Evolutionary conservation across 2,329 filamentous ascomycete species (phyloP), one percentile per base, ranked within the genome.

Genomic region (Scedosporium apiospermum): DNA sequence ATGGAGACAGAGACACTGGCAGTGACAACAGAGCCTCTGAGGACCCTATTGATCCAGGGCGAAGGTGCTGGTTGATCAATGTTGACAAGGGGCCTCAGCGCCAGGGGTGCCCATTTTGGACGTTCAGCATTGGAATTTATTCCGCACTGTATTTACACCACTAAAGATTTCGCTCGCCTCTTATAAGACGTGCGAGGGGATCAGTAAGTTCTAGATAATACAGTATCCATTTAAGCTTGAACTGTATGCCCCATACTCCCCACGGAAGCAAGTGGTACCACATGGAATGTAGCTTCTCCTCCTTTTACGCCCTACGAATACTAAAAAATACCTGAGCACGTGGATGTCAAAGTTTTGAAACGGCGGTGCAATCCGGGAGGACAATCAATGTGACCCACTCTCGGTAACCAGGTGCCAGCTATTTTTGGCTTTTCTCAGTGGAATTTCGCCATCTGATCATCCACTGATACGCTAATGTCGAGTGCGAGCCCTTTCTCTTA

Each of bases 331-430:
- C 49, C 23, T 53, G 49, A 21, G 23, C 49, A 53, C 49, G 49
- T 53, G 49, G 49, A 53, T 53, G 49, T 10, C 49, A 53, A 53
- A 53, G 49, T 53, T 53, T 53, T 53, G 49, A 53, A 53, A 53
- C 49, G 21, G 49, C 10, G 21, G 49, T 6, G 12, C n/a, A 53
- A 53, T 21, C n/a, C 6, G 49, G 49, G 49, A 53, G 49, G 6
- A 34, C 30, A 34, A 34, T 53, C n/a, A 53, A 53, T 53, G 49
- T 53, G 49, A 53, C 49, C 23, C 21, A 53, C n/a, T 21, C 21
- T 26, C 10, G n/a, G n/a, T 14, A n/a, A 16, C 14, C 44, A 46
- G 23, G n/a, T 21, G n/a, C 49, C 21, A 53, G 49, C 49, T 53
- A 53, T 53, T 53, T 53, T 53, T 26, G 49, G 49, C 49, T 53